Evolutionary conservation across 495 filamentous ascomycete species (phyloP).

Genomic region (Trichocladium uniseriatum): DNA sequence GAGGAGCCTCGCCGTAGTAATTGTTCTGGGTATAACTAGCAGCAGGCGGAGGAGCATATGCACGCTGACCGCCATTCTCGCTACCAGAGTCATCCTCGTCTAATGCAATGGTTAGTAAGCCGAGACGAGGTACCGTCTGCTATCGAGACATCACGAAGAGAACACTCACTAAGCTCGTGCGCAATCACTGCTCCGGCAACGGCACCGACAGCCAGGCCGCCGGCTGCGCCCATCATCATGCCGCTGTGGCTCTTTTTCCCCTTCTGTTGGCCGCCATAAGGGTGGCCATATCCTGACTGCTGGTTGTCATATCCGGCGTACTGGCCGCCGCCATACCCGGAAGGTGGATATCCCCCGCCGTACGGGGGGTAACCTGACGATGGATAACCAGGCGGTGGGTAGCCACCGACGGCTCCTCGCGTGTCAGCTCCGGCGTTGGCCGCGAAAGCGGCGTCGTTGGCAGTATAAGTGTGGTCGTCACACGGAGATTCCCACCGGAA

Average conservation of each 20-base stretch:
- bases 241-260: constrained; percentile 32
- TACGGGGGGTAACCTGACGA: not conserved
- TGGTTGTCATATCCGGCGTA: constrained; percentile 6
- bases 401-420: constrained; percentile 4
- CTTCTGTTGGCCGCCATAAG: constrained; percentile 32
- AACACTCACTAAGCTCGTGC: constrained; percentile 42
- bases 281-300: constrained; percentile 21
- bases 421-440: not conserved
- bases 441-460: not conserved
- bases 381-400: not conserved
- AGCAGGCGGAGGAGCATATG: not conserved
- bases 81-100: constrained; percentile 3
- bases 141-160: not conserved
- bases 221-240: constrained; percentile 42
- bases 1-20: not conserved
- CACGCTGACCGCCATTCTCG: not conserved
- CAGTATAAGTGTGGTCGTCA: constrained; percentile 42
- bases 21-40: constrained; percentile 4
- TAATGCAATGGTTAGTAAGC: not conserved
- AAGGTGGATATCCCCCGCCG: not conserved
- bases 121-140: not conserved
- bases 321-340: constrained; percentile 2
- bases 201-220: constrained; percentile 47
- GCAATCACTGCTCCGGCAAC: constrained; percentile 48
- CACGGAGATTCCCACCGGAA: constrained; percentile 45